These are phyloP conservation scores for Diddensiella transvaalensis DNA, from an alignment of 805 yeast genomes.

Conservation along the genomic window DNA sequence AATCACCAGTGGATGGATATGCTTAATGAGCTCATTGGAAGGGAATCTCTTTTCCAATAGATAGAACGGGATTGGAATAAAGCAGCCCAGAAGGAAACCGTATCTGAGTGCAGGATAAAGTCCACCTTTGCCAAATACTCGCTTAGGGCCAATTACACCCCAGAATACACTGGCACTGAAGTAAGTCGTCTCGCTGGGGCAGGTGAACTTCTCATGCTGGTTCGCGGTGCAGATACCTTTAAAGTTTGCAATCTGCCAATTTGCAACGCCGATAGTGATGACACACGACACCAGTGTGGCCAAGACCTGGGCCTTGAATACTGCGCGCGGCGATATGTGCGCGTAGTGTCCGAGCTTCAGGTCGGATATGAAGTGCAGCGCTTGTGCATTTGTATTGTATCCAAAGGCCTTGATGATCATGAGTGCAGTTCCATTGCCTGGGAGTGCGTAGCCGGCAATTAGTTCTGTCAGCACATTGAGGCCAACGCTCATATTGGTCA, in stretches of 20 bases:
- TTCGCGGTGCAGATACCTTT: conserved; percentile 29
- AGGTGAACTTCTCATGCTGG: conserved; percentile 36
- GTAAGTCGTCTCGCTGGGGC: conserved; percentile 40
- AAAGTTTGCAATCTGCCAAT: conserved; percentile 31
- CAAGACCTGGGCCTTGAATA: conserved; percentile 46
- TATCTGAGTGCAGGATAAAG: conserved; percentile 51
- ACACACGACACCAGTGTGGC: conserved; percentile 19
- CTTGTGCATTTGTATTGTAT: conserved; percentile 59
- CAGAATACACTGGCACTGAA: conserved; percentile 51
- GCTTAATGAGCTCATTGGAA: not conserved
- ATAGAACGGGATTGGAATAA: conserved; percentile 28
- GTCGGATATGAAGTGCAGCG: conserved; percentile 51
- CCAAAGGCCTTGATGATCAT: conserved; percentile 61
- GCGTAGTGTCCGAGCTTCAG: conserved; percentile 60
- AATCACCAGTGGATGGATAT: conserved; percentile 13
- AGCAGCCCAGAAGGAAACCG: conserved; percentile 25
- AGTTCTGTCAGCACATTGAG: conserved; percentile 61
- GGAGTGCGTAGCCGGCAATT: conserved; percentile 61
- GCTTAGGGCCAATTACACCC: conserved; percentile 62
- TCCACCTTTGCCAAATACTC: conserved; percentile 36
- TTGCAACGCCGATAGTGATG: conserved; percentile 25
- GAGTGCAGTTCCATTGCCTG: conserved; percentile 59
- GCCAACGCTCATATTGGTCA: conserved; percentile 57
- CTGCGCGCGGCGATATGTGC: conserved; percentile 55
- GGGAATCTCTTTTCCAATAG: conserved; percentile 4